Base-by-base conservation (phyloP, 768 basidiomycete species). In the Tricholoma sp. region DNA sequence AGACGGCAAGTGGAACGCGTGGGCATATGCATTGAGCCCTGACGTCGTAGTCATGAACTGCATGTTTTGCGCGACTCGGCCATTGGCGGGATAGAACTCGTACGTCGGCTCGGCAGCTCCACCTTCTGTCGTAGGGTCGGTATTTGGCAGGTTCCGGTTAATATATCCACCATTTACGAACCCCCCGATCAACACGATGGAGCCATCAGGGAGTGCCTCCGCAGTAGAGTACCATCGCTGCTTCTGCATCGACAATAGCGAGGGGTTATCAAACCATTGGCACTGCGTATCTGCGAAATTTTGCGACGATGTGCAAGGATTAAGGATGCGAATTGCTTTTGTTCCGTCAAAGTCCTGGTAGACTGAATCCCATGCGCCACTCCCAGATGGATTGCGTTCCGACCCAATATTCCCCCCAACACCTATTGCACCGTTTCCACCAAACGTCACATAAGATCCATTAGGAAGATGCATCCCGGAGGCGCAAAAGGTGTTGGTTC, bases 261-360 rank as follows among this genome's bases (percentile, higher is more conserved):
- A 73, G 1, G 82, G 73, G 36, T 90, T 76, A 62, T 92, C 89
- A 65, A 81, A 90, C 88, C 89, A 90, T 60, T 82, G 77, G 60
- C 89, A 92, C 2, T 78, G 58, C 1, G 78, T 2, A 4, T 76
- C 76, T 4, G 73, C 55, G 60, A 84, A 76, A 62, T 84, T 68
- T 57, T 81, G 74, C 1, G 71, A 59, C 53, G 68, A 65, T 56
- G 68, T 77, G 68, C 94, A 96, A 4, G 92, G 87, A 62, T 87
- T 84, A 53, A 98, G 78, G 65, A 94, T 74, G 54, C 94, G 89
- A 65, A 96, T 91, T 24, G 88, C 77, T 55, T 80, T 83, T n/a
- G 82, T 78, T 53, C 95, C 94, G 65, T 94, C 92, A 59, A 83
- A 91, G 68, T 96, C 88, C 57, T 84, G 73, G 69, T 91, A 95